These are phyloP conservation scores for Trichoderma semiorbis DNA, from an alignment of 2,329 filamentous ascomycete genomes.

Conservation along the genomic window DNA sequence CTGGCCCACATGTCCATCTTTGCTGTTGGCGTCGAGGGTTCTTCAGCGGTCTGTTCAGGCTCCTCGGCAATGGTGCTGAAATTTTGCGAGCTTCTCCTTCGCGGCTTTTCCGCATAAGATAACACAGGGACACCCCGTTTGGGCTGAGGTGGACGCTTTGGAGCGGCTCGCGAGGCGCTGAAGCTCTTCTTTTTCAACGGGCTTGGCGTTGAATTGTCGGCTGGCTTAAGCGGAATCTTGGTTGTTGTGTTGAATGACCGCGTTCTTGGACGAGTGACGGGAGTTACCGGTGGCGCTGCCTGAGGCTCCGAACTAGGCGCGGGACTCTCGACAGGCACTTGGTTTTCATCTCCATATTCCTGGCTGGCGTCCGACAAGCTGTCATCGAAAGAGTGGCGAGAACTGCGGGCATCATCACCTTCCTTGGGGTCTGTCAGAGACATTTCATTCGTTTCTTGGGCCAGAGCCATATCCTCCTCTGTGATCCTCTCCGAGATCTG, in stretches of 20 bases:
- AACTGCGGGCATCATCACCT: slow-evolving; percentile 34
- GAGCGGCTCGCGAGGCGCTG: slow-evolving; percentile 47
- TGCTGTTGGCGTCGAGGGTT: slow-evolving; percentile 38
- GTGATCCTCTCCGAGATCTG: slow-evolving; percentile 47
- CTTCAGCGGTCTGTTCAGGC: slow-evolving; percentile 24
- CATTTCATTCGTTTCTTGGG: slow-evolving; percentile 58
- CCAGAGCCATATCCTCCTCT: slow-evolving; percentile 56
- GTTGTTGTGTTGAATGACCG: slow-evolving; percentile 65
- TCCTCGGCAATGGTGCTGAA: slow-evolving; percentile 3
- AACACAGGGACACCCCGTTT: slow-evolving; percentile 51
- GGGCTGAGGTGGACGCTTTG: slow-evolving; percentile 41
- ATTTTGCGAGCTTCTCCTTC: slow-evolving; percentile 25
- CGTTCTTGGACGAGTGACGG: slow-evolving; percentile 44
- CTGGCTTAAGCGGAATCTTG: slow-evolving; percentile 71
- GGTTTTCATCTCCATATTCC: slow-evolving; percentile 66
- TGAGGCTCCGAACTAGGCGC: slow-evolving; percentile 29
- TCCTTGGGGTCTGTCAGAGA: slow-evolving; percentile 49
- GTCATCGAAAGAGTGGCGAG: slow-evolving; percentile 41
- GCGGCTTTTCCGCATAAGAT: slow-evolving; percentile 49
- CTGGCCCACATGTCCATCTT: slow-evolving; percentile 53
- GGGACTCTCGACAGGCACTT: slow-evolving; percentile 52
- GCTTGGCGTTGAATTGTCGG: slow-evolving; percentile 54
- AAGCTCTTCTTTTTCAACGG: slow-evolving; percentile 49
- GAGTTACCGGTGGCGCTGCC: slow-evolving; percentile 51
- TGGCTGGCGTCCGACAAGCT: slow-evolving; percentile 59